Conservation (phyloP, 495 filamentous ascomycete species). For the Hyaloscypha finlandica region DNA sequence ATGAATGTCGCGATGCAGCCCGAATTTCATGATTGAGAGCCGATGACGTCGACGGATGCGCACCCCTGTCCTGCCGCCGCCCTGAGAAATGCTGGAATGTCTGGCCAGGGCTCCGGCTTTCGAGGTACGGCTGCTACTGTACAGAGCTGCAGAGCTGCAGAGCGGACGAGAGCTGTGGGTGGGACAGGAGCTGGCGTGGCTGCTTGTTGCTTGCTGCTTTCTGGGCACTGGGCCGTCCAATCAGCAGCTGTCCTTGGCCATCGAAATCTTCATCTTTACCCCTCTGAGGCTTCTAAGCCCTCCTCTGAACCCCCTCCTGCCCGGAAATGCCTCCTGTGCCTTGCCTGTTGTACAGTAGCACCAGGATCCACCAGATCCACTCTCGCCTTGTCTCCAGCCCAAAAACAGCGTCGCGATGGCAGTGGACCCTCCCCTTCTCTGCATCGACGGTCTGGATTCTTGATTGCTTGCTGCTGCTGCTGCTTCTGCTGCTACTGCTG, state of each 20-base stretch:
- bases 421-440: neutral
- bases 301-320: neutral
- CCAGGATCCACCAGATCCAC: neutral
- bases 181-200: neutral
- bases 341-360: neutral
- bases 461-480: neutral
- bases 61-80: neutral
- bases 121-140: neutral
- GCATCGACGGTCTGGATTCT: neutral
- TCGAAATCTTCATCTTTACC: neutral
- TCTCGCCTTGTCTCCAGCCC: neutral
- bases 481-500: neutral
- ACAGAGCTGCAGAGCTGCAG: neutral
- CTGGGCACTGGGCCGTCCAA: neutral
- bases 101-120: neutral
- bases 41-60: neutral
- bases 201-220: too few species aligned
- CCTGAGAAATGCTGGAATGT: neutral
- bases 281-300: too few species aligned
- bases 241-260: neutral
- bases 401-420: conserved; percentile 1
- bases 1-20: neutral
- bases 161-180: neutral
- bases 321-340: conserved; percentile 4
- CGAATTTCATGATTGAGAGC: neutral